phyloP scores from a whole-genome alignment of 371 early-diverging fungal species.

The Mortierella sp. region DNA sequence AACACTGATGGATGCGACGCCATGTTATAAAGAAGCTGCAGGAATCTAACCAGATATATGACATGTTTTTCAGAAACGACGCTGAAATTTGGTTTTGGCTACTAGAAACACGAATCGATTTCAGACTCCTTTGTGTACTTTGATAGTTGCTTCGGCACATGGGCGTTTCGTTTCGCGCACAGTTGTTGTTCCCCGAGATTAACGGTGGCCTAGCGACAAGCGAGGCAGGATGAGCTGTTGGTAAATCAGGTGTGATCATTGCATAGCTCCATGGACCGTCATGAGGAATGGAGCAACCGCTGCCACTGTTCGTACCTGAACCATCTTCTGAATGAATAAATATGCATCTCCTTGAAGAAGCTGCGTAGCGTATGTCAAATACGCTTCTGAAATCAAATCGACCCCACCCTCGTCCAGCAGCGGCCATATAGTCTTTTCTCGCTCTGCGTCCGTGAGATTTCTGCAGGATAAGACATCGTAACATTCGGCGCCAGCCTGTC shows the following conservation, averaged over 20 bases:
- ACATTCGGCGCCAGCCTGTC: slow-evolving; percentile 57
- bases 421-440: slow-evolving; percentile 55
- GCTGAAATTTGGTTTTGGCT: too few relatives aligned
- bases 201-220: slow-evolving; percentile 41
- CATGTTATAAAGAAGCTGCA: slow-evolving; percentile 49
- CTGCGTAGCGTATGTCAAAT: slow-evolving; percentile 10
- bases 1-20: slow-evolving; percentile 47
- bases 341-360: slow-evolving; percentile 55
- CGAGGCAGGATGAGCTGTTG: too few relatives aligned
- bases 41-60: slow-evolving; percentile 23
- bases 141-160: slow-evolving; percentile 46
- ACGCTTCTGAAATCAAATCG: slow-evolving; percentile 45
- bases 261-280: too few relatives aligned
- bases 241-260: too few relatives aligned
- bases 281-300: too few relatives aligned
- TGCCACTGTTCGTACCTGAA: slow-evolving; percentile 45
- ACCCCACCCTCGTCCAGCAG: slow-evolving; percentile 55
- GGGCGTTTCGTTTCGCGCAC: slow-evolving; percentile 51
- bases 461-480: slow-evolving; percentile 53
- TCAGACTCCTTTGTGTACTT: slow-evolving; percentile 9
- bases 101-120: too few relatives aligned
- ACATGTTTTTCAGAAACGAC: too few relatives aligned
- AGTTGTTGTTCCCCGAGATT: slow-evolving; percentile 60
- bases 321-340: slow-evolving; percentile 56
- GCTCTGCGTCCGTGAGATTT: slow-evolving; percentile 52